Evolutionary conservation across 2,329 filamentous ascomycete genomes (phyloP).

Genomic region (Colletotrichum orbiculare): DNA sequence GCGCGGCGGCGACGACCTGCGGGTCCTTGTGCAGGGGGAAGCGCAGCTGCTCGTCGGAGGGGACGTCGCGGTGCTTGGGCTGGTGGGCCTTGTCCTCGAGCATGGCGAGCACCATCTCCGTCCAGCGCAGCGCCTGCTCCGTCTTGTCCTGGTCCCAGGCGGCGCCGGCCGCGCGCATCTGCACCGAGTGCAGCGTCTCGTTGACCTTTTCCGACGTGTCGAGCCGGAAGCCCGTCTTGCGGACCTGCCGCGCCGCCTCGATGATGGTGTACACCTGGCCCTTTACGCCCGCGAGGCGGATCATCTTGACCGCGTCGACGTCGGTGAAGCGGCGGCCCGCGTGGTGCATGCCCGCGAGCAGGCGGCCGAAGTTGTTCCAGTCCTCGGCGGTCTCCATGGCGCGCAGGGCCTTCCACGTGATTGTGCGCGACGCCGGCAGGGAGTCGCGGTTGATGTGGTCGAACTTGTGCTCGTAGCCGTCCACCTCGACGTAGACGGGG

Average conservation of each 20-base stretch:
- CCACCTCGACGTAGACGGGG: constrained; percentile 68
- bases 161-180: constrained; percentile 54
- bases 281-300: constrained; percentile 52
- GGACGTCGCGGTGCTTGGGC: constrained; percentile 13
- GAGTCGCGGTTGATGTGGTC: constrained; percentile 54
- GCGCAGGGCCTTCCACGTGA: constrained; percentile 51
- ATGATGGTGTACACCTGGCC: constrained; percentile 59
- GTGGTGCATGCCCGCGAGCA: constrained; percentile 62
- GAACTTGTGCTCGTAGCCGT: constrained; percentile 66
- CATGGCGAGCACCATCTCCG: constrained; percentile 60
- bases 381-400: constrained; percentile 61
- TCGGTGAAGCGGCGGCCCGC: constrained; percentile 51
- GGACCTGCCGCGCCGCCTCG: constrained; percentile 59
- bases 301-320: constrained; percentile 51
- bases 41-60: background rate
- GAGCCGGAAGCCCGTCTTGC: constrained; percentile 59
- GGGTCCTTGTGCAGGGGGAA: constrained; percentile 54
- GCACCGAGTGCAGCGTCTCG: constrained; percentile 51
- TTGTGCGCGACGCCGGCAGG: constrained; percentile 55
- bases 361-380: constrained; percentile 62
- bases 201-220: constrained; percentile 53
- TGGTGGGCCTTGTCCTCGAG: constrained; percentile 57
- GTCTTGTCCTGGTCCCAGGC: constrained; percentile 50
- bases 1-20: constrained; percentile 52
- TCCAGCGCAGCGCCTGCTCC: constrained; percentile 56